These are phyloP conservation scores for Aspergillus ellipticus DNA, from an alignment of 495 filamentous ascomycete genomes.

Conservation along the genomic window DNA sequence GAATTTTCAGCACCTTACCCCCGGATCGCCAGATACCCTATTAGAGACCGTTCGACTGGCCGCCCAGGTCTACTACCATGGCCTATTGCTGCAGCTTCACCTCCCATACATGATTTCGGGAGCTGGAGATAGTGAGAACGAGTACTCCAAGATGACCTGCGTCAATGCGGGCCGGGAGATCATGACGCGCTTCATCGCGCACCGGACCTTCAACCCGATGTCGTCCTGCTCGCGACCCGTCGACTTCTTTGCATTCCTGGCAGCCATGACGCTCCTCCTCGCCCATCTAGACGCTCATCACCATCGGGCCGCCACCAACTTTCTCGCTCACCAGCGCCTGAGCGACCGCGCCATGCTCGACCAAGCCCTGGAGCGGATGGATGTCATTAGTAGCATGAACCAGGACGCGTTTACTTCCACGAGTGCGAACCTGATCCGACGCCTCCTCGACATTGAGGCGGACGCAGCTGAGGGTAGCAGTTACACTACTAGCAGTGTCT, in stretches of 20 bases:
- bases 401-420: slow-evolving; percentile 29
- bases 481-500: slow-evolving; percentile 10
- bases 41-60: not conserved
- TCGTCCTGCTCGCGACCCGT: slow-evolving; percentile 3
- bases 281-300: slow-evolving; percentile 17
- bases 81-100: not conserved
- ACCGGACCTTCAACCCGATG: not conserved
- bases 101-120: slow-evolving; percentile 1
- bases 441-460: slow-evolving; percentile 32
- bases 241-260: slow-evolving; percentile 2
- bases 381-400: slow-evolving; percentile 24
- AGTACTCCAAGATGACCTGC: slow-evolving; percentile 6
- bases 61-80: not conserved
- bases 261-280: slow-evolving; percentile 1
- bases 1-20: not conserved
- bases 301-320: slow-evolving; percentile 5
- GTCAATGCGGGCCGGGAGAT: slow-evolving; percentile 5
- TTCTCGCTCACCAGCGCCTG: slow-evolving; percentile 36
- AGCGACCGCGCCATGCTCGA: slow-evolving; percentile 46
- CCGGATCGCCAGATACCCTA: not conserved
- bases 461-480: slow-evolving; percentile 22
- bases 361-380: slow-evolving; percentile 36
- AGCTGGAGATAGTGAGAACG: not conserved
- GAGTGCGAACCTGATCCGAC: slow-evolving; percentile 29
- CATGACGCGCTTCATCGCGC: not conserved